Evolutionary conservation across 495 filamentous ascomycete species (phyloP), one percentile per base, ranked within the genome.

Genomic region (Parmelia sp.): DNA sequence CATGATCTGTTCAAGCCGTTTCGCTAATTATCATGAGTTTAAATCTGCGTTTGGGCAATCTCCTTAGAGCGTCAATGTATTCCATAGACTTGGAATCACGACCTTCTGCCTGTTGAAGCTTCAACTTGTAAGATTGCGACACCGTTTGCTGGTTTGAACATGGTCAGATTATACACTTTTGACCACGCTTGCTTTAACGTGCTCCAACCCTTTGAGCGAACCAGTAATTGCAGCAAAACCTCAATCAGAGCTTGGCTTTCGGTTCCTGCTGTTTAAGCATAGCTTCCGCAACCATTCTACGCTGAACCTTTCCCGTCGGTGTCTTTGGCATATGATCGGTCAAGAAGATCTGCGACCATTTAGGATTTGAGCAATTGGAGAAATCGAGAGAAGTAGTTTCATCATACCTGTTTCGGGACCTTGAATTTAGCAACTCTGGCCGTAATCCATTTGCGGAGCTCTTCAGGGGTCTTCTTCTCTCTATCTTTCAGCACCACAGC

Each of bases 251-350:
- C 64, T 77, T 79, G 15, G 77, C 69, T 66, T 74, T 77, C 21
- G 71, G 73, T 57, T 73, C 63, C 53, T 75, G 73, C 63, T 74
- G 70, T 75, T 85, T 88, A 71, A 83, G 75, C 88, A 94, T 92
- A 19, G 81, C 79, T 74, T 92, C 87, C 8, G 90, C 90, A 15
- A 93, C 89, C 65, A 90, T 87, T 39, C 89, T 80, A 61, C 90
- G 76, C 75, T 93, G 90, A 60, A 93, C 85, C 78, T 93, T 95
- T 35, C 90, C 90, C 11, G 90, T 95, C n/a, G 90, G 88, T 29
- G 90, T 95, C 78, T 93, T 93, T 42, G 90, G 90, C 84, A 94
- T 92, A 62, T 84, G 75, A 60, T 89, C 79, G 9, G 88, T 90
- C 66, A 91, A 90, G 74, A 86, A 93, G 33, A 92, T 77, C 86